These are phyloP conservation scores for Luvunga scandens DNA, from an alignment of 345 rosid species.

Conservation along the genomic window DNA sequence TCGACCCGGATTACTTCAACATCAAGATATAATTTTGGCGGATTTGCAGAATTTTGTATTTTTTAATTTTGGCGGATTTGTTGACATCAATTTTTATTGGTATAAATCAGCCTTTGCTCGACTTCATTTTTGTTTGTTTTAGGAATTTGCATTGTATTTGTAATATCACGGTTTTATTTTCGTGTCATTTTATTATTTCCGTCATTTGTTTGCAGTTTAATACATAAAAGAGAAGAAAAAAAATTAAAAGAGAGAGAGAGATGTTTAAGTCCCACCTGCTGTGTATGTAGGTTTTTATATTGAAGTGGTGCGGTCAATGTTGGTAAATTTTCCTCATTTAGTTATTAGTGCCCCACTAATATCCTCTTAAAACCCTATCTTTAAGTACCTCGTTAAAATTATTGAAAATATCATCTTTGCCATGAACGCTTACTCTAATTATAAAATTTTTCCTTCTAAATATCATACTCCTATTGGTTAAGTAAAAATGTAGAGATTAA, in stretches of 20 bases:
- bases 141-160: background rate
- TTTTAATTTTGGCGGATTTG: background rate
- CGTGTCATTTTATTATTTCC: background rate
- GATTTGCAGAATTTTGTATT: background rate
- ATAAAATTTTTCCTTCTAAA: too few relatives aligned
- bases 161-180: background rate
- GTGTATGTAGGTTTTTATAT: background rate
- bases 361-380: too few relatives aligned
- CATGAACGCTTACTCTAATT: too few relatives aligned
- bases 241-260: too few relatives aligned
- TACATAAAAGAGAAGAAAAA: background rate
- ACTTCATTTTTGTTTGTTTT: background rate
- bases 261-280: too few relatives aligned
- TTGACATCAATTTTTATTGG: background rate
- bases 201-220: background rate
- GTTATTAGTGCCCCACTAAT: too few relatives aligned
- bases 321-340: too few relatives aligned
- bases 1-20: slow-evolving; percentile 80
- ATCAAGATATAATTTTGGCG: slow-evolving; percentile 50
- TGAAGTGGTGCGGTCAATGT: too few relatives aligned
- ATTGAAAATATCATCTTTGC: too few relatives aligned
- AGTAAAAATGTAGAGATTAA: too few relatives aligned
- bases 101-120: background rate
- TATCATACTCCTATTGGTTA: too few relatives aligned
- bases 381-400: too few relatives aligned